Conservation (phyloP, 2,329 filamentous ascomycete genomes). For the Talaromyces pinophilus region DNA sequence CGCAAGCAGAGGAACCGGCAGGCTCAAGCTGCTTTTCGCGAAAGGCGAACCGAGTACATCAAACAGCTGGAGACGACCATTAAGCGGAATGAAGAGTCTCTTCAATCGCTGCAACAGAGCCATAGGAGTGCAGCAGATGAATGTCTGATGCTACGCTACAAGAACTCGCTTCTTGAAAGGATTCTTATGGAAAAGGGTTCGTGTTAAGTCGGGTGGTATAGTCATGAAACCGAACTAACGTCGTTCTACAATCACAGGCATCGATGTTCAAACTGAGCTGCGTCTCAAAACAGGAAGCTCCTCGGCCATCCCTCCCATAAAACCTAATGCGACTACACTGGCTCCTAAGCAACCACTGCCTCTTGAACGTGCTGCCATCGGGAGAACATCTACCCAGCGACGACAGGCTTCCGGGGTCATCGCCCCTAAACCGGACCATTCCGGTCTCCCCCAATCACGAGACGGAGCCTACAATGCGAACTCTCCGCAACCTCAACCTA, state of each 20-base stretch:
- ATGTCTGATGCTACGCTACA: slow-evolving; percentile 96
- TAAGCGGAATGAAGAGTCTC: slow-evolving; percentile 91
- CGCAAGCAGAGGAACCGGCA: slow-evolving; percentile 96
- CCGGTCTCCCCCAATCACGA: slow-evolving; percentile 53
- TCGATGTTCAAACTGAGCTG: slow-evolving; percentile 95
- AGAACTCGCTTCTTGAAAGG: slow-evolving; percentile 93
- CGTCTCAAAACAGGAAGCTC: slow-evolving; percentile 89
- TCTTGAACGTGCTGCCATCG: slow-evolving; percentile 77
- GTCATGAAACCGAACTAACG: slow-evolving; percentile 8
- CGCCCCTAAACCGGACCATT: slow-evolving; percentile 64
- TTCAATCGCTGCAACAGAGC: slow-evolving; percentile 89
- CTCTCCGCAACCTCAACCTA: slow-evolving; percentile 76
- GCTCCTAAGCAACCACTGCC: slow-evolving; percentile 70
- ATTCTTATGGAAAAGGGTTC: slow-evolving; percentile 93
- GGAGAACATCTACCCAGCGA: slow-evolving; percentile 71
- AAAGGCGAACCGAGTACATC: slow-evolving; percentile 97
- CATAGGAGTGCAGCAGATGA: slow-evolving; percentile 94
- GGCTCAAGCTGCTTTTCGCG: slow-evolving; percentile 94
- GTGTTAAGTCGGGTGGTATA: background rate
- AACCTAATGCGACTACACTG: slow-evolving; percentile 60
- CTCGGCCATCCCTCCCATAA: slow-evolving; percentile 61
- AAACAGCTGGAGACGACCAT: slow-evolving; percentile 98
- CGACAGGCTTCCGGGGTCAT: slow-evolving; percentile 69
- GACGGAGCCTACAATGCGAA: slow-evolving; percentile 46
- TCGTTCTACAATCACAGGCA: slow-evolving; percentile 62